A percentile compares a stretch with the other conserved stretches of the same genome.
Evolutionary conservation across 23 red algal genomes (phyloP).

Genomic region (Gracilaria gracilis): DNA sequence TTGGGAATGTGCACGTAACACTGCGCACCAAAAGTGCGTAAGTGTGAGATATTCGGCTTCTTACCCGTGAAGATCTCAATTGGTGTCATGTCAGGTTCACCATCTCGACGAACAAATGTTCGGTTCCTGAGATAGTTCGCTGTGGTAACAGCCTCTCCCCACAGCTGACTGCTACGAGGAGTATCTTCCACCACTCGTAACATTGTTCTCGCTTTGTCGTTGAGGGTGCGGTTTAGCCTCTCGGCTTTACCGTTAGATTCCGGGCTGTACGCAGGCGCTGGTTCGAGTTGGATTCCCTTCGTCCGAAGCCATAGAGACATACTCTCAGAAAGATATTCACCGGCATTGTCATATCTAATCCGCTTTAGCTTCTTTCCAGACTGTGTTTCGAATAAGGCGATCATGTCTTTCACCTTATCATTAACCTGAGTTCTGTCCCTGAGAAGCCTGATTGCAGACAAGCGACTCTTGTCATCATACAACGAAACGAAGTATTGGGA

Average conservation of each 20-base stretch:
- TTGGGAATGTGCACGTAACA: conserved; percentile 5
- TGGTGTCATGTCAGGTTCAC: neutral
- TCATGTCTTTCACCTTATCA: neutral
- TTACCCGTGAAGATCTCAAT: neutral
- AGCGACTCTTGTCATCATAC: conserved; percentile 1
- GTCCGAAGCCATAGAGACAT: neutral
- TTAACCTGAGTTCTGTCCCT: neutral
- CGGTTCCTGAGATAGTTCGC: neutral
- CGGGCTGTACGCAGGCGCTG: neutral
- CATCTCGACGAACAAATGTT: neutral
- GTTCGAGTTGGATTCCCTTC: neutral
- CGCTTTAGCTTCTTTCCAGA: neutral
- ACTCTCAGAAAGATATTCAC: neutral
- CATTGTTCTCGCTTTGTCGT: neutral
- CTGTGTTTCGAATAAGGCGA: neutral
- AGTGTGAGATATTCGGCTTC: conserved; percentile 5
- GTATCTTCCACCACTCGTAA: too few species aligned
- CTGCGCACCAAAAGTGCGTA: neutral
- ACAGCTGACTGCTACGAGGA: too few species aligned
- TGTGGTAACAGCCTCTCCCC: too few species aligned
- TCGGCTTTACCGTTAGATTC: conserved; percentile 10
- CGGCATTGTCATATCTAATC: neutral
- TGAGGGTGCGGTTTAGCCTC: neutral
- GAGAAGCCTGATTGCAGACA: neutral
- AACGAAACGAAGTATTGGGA: neutral